phyloP scores from a whole-genome alignment of 352 stramenopile genomes.

The Phytophthora quininea region DNA sequence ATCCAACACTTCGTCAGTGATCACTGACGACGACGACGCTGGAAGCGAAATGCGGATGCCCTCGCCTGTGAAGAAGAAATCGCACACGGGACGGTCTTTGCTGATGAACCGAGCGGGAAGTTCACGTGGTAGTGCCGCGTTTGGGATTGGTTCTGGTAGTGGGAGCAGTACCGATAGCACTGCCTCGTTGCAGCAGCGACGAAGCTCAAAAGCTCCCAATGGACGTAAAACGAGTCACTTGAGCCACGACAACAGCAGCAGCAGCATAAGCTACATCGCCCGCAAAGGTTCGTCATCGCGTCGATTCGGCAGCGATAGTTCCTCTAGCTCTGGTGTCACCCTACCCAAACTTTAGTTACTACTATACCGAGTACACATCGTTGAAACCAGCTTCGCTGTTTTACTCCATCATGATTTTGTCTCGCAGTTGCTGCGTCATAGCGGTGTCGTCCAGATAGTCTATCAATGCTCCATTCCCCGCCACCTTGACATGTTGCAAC shows the following conservation, averaged over 20 bases:
- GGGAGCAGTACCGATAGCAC: slow-evolving; percentile 36
- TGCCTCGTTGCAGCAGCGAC: slow-evolving; percentile 21
- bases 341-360: slow-evolving; percentile 54
- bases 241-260: slow-evolving; percentile 33
- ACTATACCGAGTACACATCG: neutral
- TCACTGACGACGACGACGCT: slow-evolving; percentile 28
- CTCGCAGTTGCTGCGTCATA: slow-evolving; percentile 36
- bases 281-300: slow-evolving; percentile 23
- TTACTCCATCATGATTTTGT: slow-evolving; percentile 43
- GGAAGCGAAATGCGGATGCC: slow-evolving; percentile 49
- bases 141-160: slow-evolving; percentile 12
- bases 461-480: slow-evolving; percentile 50
- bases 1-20: slow-evolving; percentile 8
- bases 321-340: slow-evolving; percentile 42
- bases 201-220: slow-evolving; percentile 48
- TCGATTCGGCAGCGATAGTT: slow-evolving; percentile 32
- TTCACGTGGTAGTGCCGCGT: slow-evolving; percentile 37
- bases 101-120: slow-evolving; percentile 42
- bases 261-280: slow-evolving; percentile 29
- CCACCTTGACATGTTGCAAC: slow-evolving; percentile 49
- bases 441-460: slow-evolving; percentile 8
- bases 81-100: slow-evolving; percentile 17
- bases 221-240: slow-evolving; percentile 28
- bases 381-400: slow-evolving; percentile 2
- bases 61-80: slow-evolving; percentile 67